Conservation (phyloP, 208 protist species). For the Wallacemonas collosoma region DNA sequence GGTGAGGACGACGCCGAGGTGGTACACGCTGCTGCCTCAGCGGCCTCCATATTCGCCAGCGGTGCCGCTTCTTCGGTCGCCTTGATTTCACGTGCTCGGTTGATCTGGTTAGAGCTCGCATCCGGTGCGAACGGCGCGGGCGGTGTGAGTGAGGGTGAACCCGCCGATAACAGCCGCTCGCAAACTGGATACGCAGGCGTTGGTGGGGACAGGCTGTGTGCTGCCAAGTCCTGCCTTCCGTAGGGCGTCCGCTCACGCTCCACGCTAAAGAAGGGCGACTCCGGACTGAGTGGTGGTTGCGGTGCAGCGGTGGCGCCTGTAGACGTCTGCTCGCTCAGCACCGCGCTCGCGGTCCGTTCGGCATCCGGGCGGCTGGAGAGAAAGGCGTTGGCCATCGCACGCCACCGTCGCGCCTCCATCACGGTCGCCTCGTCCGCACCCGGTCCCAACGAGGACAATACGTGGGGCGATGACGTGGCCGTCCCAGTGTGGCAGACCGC, state of each 20-base stretch:
- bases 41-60: no score
- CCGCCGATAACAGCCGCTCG: constrained; percentile 5
- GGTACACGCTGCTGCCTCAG: background rate
- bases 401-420: constrained; percentile 23
- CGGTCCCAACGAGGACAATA: no score
- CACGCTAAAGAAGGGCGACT: background rate
- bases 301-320: no score
- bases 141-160: background rate
- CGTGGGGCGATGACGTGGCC: no score
- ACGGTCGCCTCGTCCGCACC: constrained; percentile 20
- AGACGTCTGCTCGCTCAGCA: no score
- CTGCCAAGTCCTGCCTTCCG: background rate
- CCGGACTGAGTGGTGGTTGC: background rate
- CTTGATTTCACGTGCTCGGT: no score
- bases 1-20: background rate
- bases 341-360: background rate
- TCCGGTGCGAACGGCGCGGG: background rate
- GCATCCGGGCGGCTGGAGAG: background rate
- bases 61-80: no score
- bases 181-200: background rate
- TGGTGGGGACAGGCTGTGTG: background rate
- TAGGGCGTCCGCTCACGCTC: background rate
- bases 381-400: constrained; percentile 17
- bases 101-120: background rate
- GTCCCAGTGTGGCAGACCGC: no score